phyloP scores from a whole-genome alignment of 345 rosid genomes.

The Eucalyptus guilfoylei region DNA sequence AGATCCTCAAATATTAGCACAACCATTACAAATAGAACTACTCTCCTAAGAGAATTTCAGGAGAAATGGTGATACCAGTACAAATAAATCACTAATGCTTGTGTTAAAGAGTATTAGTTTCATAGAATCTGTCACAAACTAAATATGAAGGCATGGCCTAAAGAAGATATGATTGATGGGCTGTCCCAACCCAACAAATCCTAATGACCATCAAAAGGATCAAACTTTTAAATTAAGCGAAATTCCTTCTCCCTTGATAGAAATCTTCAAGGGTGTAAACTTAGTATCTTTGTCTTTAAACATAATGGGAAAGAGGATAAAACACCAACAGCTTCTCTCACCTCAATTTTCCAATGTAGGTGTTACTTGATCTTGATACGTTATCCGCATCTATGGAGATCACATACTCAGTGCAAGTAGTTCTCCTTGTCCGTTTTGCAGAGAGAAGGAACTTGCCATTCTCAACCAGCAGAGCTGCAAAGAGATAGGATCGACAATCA shows the following conservation, averaged over 20 bases:
- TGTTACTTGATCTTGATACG: slow-evolving; percentile 78
- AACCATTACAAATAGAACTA: background rate
- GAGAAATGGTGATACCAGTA: background rate
- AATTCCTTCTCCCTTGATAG: background rate
- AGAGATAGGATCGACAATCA: background rate
- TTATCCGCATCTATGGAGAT: slow-evolving; percentile 85
- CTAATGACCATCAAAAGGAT: background rate
- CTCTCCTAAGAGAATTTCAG: background rate
- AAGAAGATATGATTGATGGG: background rate
- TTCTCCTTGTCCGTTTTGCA: slow-evolving; percentile 80
- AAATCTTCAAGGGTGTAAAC: background rate
- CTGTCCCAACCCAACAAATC: background rate
- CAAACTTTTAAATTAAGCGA: background rate
- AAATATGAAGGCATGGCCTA: background rate
- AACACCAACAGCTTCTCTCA: background rate
- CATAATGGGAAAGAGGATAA: background rate
- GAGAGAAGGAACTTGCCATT: slow-evolving; percentile 94
- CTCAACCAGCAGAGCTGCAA: slow-evolving; percentile 72
- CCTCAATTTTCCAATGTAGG: slow-evolving; percentile 90
- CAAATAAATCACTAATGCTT: background rate
- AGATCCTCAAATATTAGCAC: background rate
- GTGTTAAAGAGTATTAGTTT: background rate
- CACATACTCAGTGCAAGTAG: slow-evolving; percentile 85
- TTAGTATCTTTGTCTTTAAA: background rate
- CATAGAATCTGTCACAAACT: background rate